phyloP scores from a whole-genome alignment of 1,139 yeast genomes.

The Yamadazyma aaseri region DNA sequence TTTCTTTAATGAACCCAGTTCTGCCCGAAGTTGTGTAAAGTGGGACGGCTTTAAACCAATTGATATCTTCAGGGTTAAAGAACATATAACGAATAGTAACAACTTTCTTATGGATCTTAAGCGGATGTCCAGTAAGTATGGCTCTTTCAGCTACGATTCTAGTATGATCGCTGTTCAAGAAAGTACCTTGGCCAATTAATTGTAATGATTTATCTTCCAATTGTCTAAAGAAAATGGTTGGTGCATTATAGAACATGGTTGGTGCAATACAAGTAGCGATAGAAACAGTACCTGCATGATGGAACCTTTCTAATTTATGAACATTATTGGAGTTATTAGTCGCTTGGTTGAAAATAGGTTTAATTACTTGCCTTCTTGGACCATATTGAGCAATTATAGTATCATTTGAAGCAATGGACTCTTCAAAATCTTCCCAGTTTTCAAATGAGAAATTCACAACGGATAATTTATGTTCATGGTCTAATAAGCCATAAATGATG shows the following conservation, averaged over 20 bases:
- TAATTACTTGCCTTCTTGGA: slow-evolving; percentile 80
- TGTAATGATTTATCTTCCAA: slow-evolving; percentile 51
- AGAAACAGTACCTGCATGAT: slow-evolving; percentile 69
- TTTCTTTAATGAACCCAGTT: slow-evolving; percentile 89
- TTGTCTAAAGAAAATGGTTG: slow-evolving; percentile 67
- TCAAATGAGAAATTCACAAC: slow-evolving; percentile 79
- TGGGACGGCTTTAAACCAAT: slow-evolving; percentile 89
- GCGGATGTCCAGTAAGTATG: slow-evolving; percentile 90
- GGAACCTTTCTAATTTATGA: slow-evolving; percentile 79
- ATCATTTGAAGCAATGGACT: slow-evolving; percentile 81
- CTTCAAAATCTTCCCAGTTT: slow-evolving; percentile 85
- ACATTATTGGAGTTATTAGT: slow-evolving; percentile 80
- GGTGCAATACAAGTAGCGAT: slow-evolving; percentile 92
- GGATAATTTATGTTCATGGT: slow-evolving; percentile 84
- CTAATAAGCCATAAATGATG: slow-evolving; percentile 68
- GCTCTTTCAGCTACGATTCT: slow-evolving; percentile 86
- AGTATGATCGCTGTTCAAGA: slow-evolving; percentile 80
- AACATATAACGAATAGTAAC: slow-evolving; percentile 97
- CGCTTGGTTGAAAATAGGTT: slow-evolving; percentile 82
- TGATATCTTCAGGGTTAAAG: slow-evolving; percentile 86
- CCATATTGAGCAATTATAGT: slow-evolving; percentile 87
- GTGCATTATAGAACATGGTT: slow-evolving; percentile 78
- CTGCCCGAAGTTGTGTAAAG: slow-evolving; percentile 90
- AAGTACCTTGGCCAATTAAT: slow-evolving; percentile 86
- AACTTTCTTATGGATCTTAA: slow-evolving; percentile 89